Base-by-base conservation (phyloP, 2,329 filamentous ascomycete species). In the Nemania bipapillata region DNA sequence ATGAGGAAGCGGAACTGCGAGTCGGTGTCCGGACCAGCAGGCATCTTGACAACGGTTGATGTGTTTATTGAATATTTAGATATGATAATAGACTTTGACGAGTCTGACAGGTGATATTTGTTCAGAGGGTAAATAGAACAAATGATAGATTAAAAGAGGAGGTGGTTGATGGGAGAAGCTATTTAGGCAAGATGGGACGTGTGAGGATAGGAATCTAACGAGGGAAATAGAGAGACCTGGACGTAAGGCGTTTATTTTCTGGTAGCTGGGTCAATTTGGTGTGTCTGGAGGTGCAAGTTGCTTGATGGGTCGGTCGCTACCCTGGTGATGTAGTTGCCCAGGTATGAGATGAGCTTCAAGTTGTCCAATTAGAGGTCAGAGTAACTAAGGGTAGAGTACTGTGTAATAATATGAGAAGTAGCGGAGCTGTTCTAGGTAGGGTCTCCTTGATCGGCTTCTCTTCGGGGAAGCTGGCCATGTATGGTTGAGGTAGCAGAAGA, bases 1-100 rank as follows among this genome's bases (percentile, higher is more conserved):
- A 92, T 84, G 26, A 92, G 82, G 77, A 92, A 91, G 69, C 85
- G 86, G 79, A 92, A 84, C 73, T 91, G 89, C 0, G 80, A 79
- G 30, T 88, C 83, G 22, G 86, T 81, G 30, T 87, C 84, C 24
- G 81, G 80, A 66, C 81, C 28, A 77, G 49, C 2, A 66, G 75
- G 70, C 87, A 89, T 89, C 11, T 72, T 83, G 76, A 20, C 35
- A 8, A 24, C 52, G 6, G 6, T 45, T 9, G 42, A 28, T 57
- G n/a, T 15, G 1, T 22, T 6, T 6, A 15, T 26, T 55, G 12
- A 17, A 28, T 45, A 32, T 42, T 5, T 2, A 47, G 17, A n/a
- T 42, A 47, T 50, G 8, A 24, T 47, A 20, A 3, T 45, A 35
- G 11, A 26, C 26, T 50, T 60, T 15, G 57, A 12, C n/a, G 22